Evolutionary conservation across 2,329 filamentous ascomycete genomes (phyloP).

Genomic region (Fusarium gaditjirri): DNA sequence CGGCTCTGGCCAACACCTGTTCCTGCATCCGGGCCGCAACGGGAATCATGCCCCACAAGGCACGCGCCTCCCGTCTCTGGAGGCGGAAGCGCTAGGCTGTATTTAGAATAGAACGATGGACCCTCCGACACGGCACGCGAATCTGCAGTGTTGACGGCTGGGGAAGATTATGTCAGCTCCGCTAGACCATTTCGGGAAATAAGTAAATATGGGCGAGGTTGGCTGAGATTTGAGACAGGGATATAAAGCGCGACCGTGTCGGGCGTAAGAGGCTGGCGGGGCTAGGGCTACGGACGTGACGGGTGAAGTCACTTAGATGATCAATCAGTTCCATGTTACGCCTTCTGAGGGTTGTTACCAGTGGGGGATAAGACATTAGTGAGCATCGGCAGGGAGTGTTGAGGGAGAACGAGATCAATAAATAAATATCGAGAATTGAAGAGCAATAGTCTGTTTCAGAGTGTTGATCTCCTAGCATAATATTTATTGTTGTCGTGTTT

Average conservation of each 20-base stretch:
- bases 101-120: neutral
- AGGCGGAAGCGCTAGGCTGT: neutral
- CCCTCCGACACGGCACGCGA: slow-evolving; percentile 22
- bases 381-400: neutral
- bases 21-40: slow-evolving; percentile 39
- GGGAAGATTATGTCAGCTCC: neutral
- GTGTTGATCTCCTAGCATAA: neutral
- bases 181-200: slow-evolving; percentile 33
- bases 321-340: neutral
- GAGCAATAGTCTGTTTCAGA: neutral
- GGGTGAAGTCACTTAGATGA: neutral
- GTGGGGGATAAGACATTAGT: neutral
- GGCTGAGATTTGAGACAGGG: slow-evolving; percentile 9
- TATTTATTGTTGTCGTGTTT: slow-evolving; percentile 23
- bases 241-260: slow-evolving; percentile 30
- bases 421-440: neutral
- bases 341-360: neutral
- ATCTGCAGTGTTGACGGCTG: slow-evolving; percentile 14
- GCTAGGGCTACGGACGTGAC: slow-evolving; percentile 26
- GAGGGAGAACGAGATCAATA: neutral
- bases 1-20: slow-evolving; percentile 15
- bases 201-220: slow-evolving; percentile 43
- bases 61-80: slow-evolving; percentile 11
- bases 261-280: slow-evolving; percentile 19
- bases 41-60: slow-evolving; percentile 37